Conservation (phyloP, 2,329 filamentous ascomycete species). For the Aspergillus caelatus region DNA sequence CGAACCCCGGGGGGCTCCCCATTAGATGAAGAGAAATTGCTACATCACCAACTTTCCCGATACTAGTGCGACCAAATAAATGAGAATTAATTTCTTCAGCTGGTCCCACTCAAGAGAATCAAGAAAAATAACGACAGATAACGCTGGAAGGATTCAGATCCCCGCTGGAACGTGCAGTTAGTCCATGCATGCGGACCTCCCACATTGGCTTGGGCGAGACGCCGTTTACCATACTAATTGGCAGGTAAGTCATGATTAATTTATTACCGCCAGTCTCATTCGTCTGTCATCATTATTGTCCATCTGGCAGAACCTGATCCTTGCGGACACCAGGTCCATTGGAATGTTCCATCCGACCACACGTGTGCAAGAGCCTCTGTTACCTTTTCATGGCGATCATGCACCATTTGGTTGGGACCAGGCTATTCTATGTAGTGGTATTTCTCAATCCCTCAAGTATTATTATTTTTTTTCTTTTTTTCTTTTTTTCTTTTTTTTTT, state of each 20-base stretch:
- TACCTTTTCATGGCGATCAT: slow-evolving; percentile 8
- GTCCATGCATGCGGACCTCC: slow-evolving; percentile 1
- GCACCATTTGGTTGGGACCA: neutral
- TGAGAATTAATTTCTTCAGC: neutral
- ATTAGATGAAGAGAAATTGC: neutral
- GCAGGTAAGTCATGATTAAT: neutral
- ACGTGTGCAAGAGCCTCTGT: slow-evolving; percentile 13
- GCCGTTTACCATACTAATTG: neutral
- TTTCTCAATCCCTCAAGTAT: neutral
- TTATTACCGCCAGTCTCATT: slow-evolving; percentile 6
- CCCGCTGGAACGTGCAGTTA: neutral
- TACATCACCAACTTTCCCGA: neutral
- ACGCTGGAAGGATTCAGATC: neutral
- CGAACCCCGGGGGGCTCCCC: neutral
- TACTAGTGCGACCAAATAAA: neutral
- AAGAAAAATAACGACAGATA: neutral
- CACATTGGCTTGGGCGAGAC: neutral
- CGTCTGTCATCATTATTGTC: neutral
- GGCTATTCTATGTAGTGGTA: neutral
- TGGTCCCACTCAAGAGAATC: neutral
- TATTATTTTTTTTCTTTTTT: neutral
- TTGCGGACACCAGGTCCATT: slow-evolving; percentile 3
- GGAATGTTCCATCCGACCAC: slow-evolving; percentile 14
- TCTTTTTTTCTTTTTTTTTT: neutral
- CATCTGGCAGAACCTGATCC: neutral